phyloP scores from a whole-genome alignment of 805 yeast species.

The Starmerella geochares region DNA sequence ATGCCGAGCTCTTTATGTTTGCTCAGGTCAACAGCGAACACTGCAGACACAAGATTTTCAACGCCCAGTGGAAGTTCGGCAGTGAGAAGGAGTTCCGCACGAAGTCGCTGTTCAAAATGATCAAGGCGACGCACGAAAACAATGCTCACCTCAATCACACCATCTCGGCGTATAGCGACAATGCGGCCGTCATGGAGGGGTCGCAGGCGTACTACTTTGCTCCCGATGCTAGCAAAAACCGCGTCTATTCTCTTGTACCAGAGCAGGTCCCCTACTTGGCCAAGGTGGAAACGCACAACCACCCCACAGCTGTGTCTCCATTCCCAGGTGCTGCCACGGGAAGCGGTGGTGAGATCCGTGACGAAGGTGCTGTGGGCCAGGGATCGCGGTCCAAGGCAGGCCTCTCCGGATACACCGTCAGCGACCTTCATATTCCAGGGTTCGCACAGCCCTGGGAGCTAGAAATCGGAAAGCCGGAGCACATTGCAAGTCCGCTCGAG shows the following conservation, averaged over 20 bases:
- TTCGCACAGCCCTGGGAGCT: conserved; percentile 92
- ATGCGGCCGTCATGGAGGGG: conserved; percentile 92
- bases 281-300: conserved; percentile 97
- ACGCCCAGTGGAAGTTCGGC: conserved; percentile 91
- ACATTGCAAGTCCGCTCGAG: conserved; percentile 84
- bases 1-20: conserved; percentile 95
- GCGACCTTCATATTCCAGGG: conserved; percentile 79
- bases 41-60: conserved; percentile 97
- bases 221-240: conserved; percentile 60
- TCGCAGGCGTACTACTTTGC: conserved; percentile 55
- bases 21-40: conserved; percentile 99
- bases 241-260: conserved; percentile 56
- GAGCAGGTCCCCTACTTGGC: conserved; percentile 83
- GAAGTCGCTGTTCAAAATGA: conserved; percentile 79
- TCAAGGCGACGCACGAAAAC: conserved; percentile 71
- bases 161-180: conserved; percentile 89
- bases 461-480: conserved; percentile 79
- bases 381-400: conserved; percentile 98
- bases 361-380: conserved; percentile 98
- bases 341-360: conserved; percentile 99
- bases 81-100: conserved; percentile 63
- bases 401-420: conserved; percentile 80
- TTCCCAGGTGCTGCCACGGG: conserved; percentile 99
- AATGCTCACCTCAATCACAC: conserved; percentile 68
- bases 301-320: conserved; percentile 98